These are phyloP conservation scores for Aspergillus transmontanensis DNA, from an alignment of 2,329 filamentous ascomycete species.

Conservation along the genomic window DNA sequence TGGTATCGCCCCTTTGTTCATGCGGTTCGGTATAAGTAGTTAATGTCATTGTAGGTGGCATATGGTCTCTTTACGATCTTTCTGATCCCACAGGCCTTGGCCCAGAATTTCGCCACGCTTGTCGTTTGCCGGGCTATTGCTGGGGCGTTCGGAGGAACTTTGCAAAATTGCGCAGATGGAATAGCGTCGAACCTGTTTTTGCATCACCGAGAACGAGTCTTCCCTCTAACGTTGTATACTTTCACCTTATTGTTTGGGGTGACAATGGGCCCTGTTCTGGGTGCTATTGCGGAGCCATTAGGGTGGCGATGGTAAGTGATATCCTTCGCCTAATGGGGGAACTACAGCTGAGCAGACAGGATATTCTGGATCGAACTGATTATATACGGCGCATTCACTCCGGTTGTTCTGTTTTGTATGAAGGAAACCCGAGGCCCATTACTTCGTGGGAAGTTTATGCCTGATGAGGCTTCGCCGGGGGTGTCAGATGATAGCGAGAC, in stretches of 20 bases:
- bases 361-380: constrained; percentile 40
- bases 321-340: too few relatives aligned
- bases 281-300: constrained; percentile 37
- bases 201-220: constrained; percentile 7
- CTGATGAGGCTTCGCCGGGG: not conserved
- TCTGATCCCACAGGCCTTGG: constrained; percentile 46
- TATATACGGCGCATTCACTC: constrained; percentile 38
- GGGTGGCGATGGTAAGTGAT: constrained; percentile 24
- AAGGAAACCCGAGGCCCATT: constrained; percentile 46
- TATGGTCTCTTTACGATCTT: constrained; percentile 48
- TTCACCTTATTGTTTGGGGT: constrained; percentile 45
- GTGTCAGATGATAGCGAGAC: not conserved
- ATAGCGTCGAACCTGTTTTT: constrained; percentile 12
- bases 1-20: constrained; percentile 2
- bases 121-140: constrained; percentile 49
- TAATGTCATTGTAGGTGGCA: constrained; percentile 22
- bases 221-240: constrained; percentile 42
- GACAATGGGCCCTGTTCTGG: constrained; percentile 49
- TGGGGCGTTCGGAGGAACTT: constrained; percentile 28
- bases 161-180: constrained; percentile 14
- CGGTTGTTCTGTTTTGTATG: constrained; percentile 43
- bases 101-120: constrained; percentile 50
- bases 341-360: constrained; percentile 2
- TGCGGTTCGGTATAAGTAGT: not conserved
- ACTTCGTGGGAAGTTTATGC: constrained; percentile 2